phyloP scores from a whole-genome alignment of 805 yeast genomes.

The Schwanniomyces yamadae region DNA sequence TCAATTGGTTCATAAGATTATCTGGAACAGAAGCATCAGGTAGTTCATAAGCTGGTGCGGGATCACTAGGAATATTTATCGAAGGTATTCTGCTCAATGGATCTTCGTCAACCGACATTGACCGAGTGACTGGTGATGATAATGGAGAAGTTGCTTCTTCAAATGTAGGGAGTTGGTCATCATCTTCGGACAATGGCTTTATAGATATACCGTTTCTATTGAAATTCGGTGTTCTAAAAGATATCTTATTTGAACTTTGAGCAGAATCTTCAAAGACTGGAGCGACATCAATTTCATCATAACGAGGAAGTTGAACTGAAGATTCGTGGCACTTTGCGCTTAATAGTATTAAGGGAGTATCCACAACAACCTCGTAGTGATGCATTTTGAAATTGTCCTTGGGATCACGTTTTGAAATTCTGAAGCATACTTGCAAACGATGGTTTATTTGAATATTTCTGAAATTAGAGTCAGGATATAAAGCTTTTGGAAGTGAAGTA shows the following conservation, averaged over 20 bases:
- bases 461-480: constrained; percentile 65
- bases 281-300: constrained; percentile 25
- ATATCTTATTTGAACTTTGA: constrained; percentile 12
- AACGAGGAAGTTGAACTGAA: constrained; percentile 40
- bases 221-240: constrained; percentile 41
- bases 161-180: constrained; percentile 53
- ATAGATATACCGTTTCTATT: constrained; percentile 31
- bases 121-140: constrained; percentile 33
- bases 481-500: constrained; percentile 36
- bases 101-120: constrained; percentile 38
- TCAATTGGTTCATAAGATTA: constrained; percentile 8
- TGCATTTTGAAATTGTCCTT: constrained; percentile 48
- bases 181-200: constrained; percentile 20
- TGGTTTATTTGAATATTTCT: constrained; percentile 64
- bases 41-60: constrained; percentile 36
- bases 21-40: constrained; percentile 1
- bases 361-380: constrained; percentile 78
- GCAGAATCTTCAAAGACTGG: not conserved
- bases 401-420: constrained; percentile 64
- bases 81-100: constrained; percentile 37
- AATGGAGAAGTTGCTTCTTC: constrained; percentile 63
- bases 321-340: constrained; percentile 43
- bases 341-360: constrained; percentile 61
- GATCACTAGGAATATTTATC: constrained; percentile 22
- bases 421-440: constrained; percentile 65